Base-by-base conservation (phyloP, 306 rosid species). In the Quercus gilva region DNA sequence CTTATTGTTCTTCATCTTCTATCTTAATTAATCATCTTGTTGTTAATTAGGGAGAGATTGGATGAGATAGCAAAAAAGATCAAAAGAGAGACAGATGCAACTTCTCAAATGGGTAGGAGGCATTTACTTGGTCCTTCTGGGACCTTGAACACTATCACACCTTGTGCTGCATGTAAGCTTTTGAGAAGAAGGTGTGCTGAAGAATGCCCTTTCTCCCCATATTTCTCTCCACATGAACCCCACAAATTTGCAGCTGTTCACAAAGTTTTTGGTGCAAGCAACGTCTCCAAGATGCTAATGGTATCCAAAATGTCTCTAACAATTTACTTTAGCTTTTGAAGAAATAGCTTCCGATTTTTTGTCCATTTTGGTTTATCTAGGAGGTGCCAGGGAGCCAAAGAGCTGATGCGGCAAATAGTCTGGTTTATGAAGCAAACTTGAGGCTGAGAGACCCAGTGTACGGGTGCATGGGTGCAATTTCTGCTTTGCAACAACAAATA, bases 151-250 rank as follows among this genome's bases (percentile, higher is more conserved):
- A 84, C 90, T 45, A 86, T 94, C 26, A 92, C 94, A 7, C 98
- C 98, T 31, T 94, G 98, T 65, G 98, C 98, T 74, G 98, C 98
- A 51, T 94, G 98, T 77, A 94, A 94, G 90, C 97, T 92, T 45
- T 55, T 92, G 81, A 92, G 98, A 86, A 86, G 98, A 88, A 88
- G 97, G 57, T 94, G 98, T 79, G 95, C 97, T 72, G 94, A 92
- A 71, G 97, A 94, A 83, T 94, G 97, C 69, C 94, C 98, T 73
- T 94, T 94, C 82, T 88, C 94, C 57, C 98, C 97, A 29, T 94
- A 94, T 37, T 94, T 94, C 73, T 94, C 98, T 74, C 98, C 97
- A 0, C 97, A 88, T 23, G 98, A 94, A 28, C 98, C 97, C 41
- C 97, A 86, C 4, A 94, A 94, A 64, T 94, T 94, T 64, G 90